These are phyloP conservation scores for Bryoglossum gracile DNA, from an alignment of 495 filamentous ascomycete species.

Conservation along the genomic window DNA sequence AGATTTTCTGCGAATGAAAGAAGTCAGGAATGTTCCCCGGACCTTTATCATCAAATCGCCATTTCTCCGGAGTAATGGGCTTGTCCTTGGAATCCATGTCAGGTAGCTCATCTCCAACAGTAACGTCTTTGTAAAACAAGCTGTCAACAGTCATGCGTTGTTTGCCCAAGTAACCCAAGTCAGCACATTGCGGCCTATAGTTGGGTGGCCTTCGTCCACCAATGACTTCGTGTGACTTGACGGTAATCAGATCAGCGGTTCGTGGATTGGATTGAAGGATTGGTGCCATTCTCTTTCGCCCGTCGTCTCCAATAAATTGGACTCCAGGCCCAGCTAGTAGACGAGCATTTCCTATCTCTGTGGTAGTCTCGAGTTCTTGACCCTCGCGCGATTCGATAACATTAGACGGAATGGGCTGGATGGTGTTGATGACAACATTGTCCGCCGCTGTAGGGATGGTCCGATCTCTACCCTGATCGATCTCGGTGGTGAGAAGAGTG, in stretches of 20 bases:
- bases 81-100: too few species aligned
- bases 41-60: conserved; percentile 26
- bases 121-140: conserved; percentile 32
- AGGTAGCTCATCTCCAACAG: conserved; percentile 22
- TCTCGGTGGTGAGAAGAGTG: conserved; percentile 28
- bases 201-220: not conserved
- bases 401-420: too few species aligned
- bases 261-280: conserved; percentile 15
- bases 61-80: too few species aligned
- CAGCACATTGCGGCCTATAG: not conserved
- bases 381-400: not conserved
- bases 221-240: not conserved
- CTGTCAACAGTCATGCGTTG: conserved; percentile 30
- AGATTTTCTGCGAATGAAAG: conserved; percentile 17
- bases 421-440: conserved; percentile 13
- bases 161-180: conserved; percentile 26
- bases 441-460: conserved; percentile 37
- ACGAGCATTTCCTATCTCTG: too few species aligned
- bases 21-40: conserved; percentile 20
- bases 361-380: not conserved
- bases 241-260: too few species aligned
- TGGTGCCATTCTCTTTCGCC: conserved; percentile 23
- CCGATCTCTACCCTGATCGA: conserved; percentile 26
- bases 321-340: conserved; percentile 20
- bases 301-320: conserved; percentile 14